Conservation (phyloP, 2,329 filamentous ascomycete species). For the Monilinia aucupariae region DNA sequence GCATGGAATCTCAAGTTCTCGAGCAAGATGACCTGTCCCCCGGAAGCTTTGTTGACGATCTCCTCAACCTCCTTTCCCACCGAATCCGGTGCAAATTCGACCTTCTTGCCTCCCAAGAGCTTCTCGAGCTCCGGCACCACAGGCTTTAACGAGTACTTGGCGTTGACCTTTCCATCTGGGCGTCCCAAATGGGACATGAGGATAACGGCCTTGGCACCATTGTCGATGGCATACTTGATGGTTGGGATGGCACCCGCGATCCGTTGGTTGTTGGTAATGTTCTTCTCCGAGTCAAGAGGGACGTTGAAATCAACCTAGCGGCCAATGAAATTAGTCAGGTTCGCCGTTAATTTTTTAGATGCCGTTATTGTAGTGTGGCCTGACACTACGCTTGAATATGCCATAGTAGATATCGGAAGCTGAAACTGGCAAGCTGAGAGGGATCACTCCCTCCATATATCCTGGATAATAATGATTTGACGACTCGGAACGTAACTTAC, state of each 20-base stretch:
- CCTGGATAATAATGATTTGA: neutral
- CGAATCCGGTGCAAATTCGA: slow-evolving; percentile 84
- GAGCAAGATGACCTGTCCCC: slow-evolving; percentile 80
- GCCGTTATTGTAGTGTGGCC: neutral
- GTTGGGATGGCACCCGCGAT: slow-evolving; percentile 93
- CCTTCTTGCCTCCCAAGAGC: slow-evolving; percentile 68
- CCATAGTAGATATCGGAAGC: neutral
- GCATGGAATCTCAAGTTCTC: slow-evolving; percentile 98
- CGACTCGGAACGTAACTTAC: slow-evolving; percentile 50
- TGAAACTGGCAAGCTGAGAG: no score
- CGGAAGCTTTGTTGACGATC: slow-evolving; percentile 74
- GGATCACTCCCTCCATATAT: neutral
- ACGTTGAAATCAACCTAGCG: slow-evolving; percentile 98
- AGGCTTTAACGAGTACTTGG: slow-evolving; percentile 92
- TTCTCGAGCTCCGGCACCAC: slow-evolving; percentile 89
- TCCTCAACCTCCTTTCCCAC: slow-evolving; percentile 88
- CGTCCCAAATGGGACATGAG: slow-evolving; percentile 99
- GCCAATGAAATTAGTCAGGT: slow-evolving; percentile 24
- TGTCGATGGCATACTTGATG: slow-evolving; percentile 87
- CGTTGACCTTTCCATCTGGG: slow-evolving; percentile 81
- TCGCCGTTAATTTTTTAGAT: slow-evolving; percentile 1
- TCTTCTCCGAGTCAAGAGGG: slow-evolving; percentile 85
- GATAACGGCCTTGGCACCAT: slow-evolving; percentile 86
- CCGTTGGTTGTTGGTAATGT: slow-evolving; percentile 96
- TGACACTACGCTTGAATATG: no score